Percentiles rank a stretch among this genome's conserved stretches.
These are phyloP conservation scores for Athelia psychrophila DNA, from an alignment of 1,284 basidiomycete genomes.

Conservation along the genomic window DNA sequence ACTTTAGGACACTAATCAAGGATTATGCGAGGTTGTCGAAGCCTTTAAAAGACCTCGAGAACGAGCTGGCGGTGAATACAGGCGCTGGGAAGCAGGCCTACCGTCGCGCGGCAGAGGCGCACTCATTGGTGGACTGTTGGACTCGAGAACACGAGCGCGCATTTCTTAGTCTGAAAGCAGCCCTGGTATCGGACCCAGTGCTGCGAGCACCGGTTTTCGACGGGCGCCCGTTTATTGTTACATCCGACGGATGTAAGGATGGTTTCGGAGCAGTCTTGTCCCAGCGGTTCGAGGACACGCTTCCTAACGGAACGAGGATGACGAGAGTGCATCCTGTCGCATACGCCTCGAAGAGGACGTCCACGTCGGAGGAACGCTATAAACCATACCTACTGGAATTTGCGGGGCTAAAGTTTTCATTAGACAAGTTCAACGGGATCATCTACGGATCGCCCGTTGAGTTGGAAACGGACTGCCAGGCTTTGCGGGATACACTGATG, in stretches of 20 bases:
- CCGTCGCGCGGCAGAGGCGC: constrained; percentile 13
- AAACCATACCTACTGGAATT: constrained; percentile 31
- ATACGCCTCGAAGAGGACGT: constrained; percentile 28
- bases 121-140: constrained; percentile 13
- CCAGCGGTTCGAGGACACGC: constrained; percentile 9
- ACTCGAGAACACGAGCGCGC: constrained; percentile 10
- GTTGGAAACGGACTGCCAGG: constrained; percentile 30
- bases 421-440: constrained; percentile 27
- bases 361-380: constrained; percentile 24
- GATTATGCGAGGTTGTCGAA: constrained; percentile 25
- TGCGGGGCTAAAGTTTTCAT: constrained; percentile 25
- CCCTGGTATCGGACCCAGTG: constrained; percentile 14
- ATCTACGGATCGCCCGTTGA: constrained; percentile 24
- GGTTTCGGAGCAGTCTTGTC: constrained; percentile 14
- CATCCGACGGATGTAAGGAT: constrained; percentile 13
- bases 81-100: constrained; percentile 19
- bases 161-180: constrained; percentile 12
- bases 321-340: constrained; percentile 23
- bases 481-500: constrained; percentile 15
- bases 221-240: constrained; percentile 4
- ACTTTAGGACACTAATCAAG: constrained; percentile 26
- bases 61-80: constrained; percentile 16
- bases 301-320: constrained; percentile 8
- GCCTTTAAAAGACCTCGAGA: constrained; percentile 25
- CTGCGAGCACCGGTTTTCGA: constrained; percentile 15